A percentile compares a stretch with the other conserved stretches of the same genome.
Conservation (phyloP, 2,329 filamentous ascomycete species). For the Aspergillus piperis region DNA sequence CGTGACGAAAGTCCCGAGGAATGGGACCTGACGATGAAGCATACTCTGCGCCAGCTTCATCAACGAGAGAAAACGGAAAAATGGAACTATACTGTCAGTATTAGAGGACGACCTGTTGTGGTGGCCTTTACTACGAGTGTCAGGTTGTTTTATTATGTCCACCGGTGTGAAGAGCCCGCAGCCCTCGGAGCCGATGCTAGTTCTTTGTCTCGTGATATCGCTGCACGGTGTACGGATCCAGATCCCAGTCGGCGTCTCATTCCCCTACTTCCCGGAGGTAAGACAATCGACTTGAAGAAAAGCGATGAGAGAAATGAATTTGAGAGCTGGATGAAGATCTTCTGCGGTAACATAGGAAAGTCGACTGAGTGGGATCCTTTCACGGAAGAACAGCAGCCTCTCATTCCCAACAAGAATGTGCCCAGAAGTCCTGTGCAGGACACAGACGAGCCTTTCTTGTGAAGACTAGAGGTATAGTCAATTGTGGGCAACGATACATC, state of each 20-base stretch:
- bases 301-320: conserved; percentile 9
- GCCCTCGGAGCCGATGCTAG: background rate
- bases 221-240: conserved; percentile 11
- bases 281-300: conserved; percentile 14
- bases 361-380: conserved; percentile 14
- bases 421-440: background rate
- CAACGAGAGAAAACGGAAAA: background rate
- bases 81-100: background rate
- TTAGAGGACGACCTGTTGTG: conserved; percentile 12
- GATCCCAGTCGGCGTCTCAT: conserved; percentile 17
- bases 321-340: conserved; percentile 13
- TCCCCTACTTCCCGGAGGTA: conserved; percentile 14
- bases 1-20: conserved; percentile 16
- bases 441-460: background rate
- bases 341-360: conserved; percentile 2
- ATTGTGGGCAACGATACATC: too few species aligned
- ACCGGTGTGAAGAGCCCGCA: background rate
- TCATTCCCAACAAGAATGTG: background rate
- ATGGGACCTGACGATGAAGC: conserved; percentile 15
- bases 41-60: conserved; percentile 11
- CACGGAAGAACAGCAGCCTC: background rate
- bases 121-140: conserved; percentile 17
- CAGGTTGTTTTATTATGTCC: conserved; percentile 22
- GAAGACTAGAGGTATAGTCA: too few species aligned
- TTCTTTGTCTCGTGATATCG: conserved; percentile 7